phyloP scores from a whole-genome alignment of 1,139 yeast genomes.

The Blastobotrys indianensis region DNA sequence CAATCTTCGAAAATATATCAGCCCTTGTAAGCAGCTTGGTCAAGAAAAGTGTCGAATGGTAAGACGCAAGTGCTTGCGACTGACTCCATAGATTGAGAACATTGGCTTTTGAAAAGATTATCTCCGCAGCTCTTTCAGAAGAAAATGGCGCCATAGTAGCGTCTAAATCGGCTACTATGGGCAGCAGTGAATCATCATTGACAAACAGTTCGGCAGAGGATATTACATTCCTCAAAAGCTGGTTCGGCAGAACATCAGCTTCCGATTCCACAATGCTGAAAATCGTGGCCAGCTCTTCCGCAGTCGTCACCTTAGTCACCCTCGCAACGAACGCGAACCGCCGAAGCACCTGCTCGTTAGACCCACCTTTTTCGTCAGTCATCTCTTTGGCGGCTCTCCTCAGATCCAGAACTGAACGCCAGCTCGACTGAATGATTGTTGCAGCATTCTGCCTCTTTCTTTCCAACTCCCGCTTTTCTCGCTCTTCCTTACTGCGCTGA shows the following conservation, averaged over 20 bases:
- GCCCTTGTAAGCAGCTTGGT: neutral
- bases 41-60: neutral
- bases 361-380: conserved; percentile 1
- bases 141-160: too few species aligned
- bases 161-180: neutral
- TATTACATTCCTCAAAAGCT: neutral
- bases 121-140: too few species aligned
- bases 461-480: conserved; percentile 57
- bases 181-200: neutral
- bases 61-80: neutral
- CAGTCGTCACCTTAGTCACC: neutral
- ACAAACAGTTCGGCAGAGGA: conserved; percentile 1
- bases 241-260: too few species aligned
- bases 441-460: conserved; percentile 49
- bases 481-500: conserved; percentile 56
- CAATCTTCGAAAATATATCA: neutral
- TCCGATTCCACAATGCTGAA: too few species aligned
- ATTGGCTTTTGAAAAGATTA: neutral
- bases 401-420: conserved; percentile 11
- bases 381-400: conserved; percentile 18
- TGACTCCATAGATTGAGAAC: neutral
- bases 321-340: conserved; percentile 2
- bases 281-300: neutral
- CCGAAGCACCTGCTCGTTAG: conserved; percentile 6
- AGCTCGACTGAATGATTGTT: conserved; percentile 40